Conservation (phyloP, 768 basidiomycete species). For the Boletales sp. region DNA sequence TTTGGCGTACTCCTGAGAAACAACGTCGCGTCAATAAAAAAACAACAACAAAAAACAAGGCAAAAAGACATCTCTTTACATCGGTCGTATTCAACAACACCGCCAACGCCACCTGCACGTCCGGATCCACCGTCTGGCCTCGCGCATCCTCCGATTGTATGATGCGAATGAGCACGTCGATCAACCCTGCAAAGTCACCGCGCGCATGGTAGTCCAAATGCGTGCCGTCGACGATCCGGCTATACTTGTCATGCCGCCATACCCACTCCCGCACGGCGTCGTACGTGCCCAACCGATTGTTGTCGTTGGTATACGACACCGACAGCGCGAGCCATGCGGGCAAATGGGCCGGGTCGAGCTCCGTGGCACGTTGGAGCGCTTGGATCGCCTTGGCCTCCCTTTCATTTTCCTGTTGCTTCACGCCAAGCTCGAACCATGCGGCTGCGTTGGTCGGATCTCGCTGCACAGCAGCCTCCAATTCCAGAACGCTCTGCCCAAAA, state of each 20-base stretch:
- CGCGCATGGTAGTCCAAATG: slow-evolving; percentile 25
- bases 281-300: slow-evolving; percentile 68
- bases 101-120: slow-evolving; percentile 92
- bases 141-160: slow-evolving; percentile 43
- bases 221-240: slow-evolving; percentile 39
- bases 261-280: slow-evolving; percentile 86
- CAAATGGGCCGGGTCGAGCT: slow-evolving; percentile 73
- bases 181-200: slow-evolving; percentile 46
- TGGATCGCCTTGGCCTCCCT: slow-evolving; percentile 86
- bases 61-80: slow-evolving; percentile 38
- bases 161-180: slow-evolving; percentile 79
- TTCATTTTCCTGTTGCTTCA: slow-evolving; percentile 98
- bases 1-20: slow-evolving; percentile 75
- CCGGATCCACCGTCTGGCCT: slow-evolving; percentile 64
- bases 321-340: slow-evolving; percentile 89
- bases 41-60: neutral
- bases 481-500: slow-evolving; percentile 67
- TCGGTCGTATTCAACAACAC: slow-evolving; percentile 91
- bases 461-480: slow-evolving; percentile 88
- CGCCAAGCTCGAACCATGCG: slow-evolving; percentile 90
- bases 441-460: slow-evolving; percentile 62
- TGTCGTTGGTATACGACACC: slow-evolving; percentile 89
- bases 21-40: neutral
- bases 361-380: slow-evolving; percentile 76
- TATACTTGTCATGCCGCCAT: slow-evolving; percentile 51